Evolutionary conservation across 306 rosid species (phyloP).

Genomic region (Citrullus mucosospermus): DNA sequence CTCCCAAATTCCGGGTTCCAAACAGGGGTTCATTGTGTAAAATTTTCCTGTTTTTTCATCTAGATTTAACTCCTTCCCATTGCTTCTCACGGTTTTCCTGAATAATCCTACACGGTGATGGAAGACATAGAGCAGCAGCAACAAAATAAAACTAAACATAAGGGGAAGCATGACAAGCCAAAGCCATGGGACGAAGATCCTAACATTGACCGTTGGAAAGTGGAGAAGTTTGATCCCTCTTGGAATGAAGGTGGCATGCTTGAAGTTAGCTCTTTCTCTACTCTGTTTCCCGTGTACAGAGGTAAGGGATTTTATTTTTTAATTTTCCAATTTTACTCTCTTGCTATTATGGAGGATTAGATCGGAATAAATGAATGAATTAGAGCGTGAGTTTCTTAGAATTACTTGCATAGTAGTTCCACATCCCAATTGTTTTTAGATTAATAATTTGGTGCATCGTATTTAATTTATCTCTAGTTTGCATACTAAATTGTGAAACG

Average conservation of each 20-base stretch:
- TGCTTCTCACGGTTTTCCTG: neutral
- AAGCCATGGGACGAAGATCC: conserved; percentile 99
- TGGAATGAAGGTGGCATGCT: conserved; percentile 91
- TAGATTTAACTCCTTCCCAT: neutral
- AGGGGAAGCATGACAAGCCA: conserved; percentile 89
- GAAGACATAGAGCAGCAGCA: neutral
- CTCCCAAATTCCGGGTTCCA: too few relatives aligned
- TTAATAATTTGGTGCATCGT: neutral
- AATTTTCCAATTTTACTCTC: neutral
- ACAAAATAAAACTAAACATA: conserved; percentile 18
- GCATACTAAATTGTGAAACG: neutral
- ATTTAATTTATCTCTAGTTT: neutral
- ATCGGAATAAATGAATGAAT: neutral
- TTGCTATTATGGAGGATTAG: neutral
- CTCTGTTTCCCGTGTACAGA: conserved; percentile 71
- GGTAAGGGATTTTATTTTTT: conserved; percentile 12
- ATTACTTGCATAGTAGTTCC: neutral
- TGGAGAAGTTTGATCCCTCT: conserved; percentile 70
- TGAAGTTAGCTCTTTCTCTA: conserved; percentile 77
- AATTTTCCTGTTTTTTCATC: neutral
- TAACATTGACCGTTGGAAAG: conserved; percentile 64
- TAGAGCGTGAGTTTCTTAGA: neutral
- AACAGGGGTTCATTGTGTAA: neutral
- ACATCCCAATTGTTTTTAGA: neutral
- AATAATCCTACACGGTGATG: neutral